Evolutionary conservation across 768 basidiomycete genomes (phyloP).

Genomic region (Tricholoma hemisulphureum): DNA sequence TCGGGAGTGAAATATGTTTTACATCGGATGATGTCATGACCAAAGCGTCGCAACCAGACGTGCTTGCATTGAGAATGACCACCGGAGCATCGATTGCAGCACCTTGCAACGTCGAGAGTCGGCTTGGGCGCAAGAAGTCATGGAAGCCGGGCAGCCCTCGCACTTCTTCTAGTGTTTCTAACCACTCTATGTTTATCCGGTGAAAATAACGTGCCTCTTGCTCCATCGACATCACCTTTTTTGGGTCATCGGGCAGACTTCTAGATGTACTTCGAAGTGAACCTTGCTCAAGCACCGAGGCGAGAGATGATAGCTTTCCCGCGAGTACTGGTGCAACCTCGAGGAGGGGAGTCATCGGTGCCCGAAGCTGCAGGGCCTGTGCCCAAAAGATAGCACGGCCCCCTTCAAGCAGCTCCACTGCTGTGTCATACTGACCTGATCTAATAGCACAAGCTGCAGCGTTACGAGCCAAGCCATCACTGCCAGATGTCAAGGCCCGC

Average conservation of each 20-base stretch:
- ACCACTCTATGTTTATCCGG: background rate
- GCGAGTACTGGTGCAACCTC: background rate
- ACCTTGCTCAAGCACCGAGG: background rate
- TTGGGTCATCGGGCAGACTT: background rate
- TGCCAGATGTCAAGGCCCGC: background rate
- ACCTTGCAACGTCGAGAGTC: background rate
- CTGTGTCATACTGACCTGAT: background rate
- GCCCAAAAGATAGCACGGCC: background rate
- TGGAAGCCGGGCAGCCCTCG: background rate
- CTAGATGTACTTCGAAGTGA: background rate
- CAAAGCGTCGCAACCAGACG: background rate
- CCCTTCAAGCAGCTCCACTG: background rate
- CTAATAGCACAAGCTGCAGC: background rate
- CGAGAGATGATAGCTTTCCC: background rate
- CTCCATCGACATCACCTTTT: background rate
- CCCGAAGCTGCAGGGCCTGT: background rate
- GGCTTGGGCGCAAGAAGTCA: background rate
- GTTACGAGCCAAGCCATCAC: background rate
- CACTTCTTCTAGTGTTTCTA: background rate
- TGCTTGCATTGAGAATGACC: slow-evolving; percentile 2
- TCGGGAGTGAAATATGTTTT: background rate
- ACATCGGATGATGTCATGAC: background rate
- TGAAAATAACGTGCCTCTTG: background rate
- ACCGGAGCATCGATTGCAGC: background rate
- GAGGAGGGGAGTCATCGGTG: background rate